Base-by-base conservation (phyloP, 2,329 filamentous ascomycete species). In the Xylaria sp. region DNA sequence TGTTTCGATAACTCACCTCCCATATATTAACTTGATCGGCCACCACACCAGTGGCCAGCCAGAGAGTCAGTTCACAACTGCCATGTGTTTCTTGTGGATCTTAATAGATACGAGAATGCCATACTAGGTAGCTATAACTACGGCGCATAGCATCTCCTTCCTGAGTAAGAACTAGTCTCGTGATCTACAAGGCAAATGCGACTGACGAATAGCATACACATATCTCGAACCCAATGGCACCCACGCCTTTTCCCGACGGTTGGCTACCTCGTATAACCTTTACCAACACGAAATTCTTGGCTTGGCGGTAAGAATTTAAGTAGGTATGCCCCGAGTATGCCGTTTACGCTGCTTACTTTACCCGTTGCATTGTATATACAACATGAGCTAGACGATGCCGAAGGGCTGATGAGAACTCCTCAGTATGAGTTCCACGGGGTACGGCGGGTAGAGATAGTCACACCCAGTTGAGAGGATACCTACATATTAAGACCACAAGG, bases 21-120 rank as follows among this genome's bases (percentile, higher is more conserved):
- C 25, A 61, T 23, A 60, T 59, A 42, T 29, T 60, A 54, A 35
- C 27, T 27, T 27, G 57, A 60, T 65, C 48, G 16, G 21, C 47
- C 55, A 47, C 21, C 57, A 50, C 4, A 25, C 5, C 21, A 48
- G 3, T 2, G 21, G 23, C 42, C n/a, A 2, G 6, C 9, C n/a
- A 47, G n/a, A 21, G 5, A 47, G n/a, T n/a, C 44, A 21, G 6
- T 23, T 47, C 44, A 48, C 5, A 48, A 48, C 9, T 48, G n/a
- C 9, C 44, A 6, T 44, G 40, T n/a, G 16, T 23, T n/a, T 12
- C 21, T 23, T 25, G 48, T n/a, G 12, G 48, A 29, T n/a, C 27
- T n/a, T 29, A 12, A 29, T 25, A 53, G 27, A 53, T 32, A 53
- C 48, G 13, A 53, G 48, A 29, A 10, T 53, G 40, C 6, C 10